Evolutionary conservation across 148 eudicot genomes (phyloP).

Genomic region (Talinum fruticosum): DNA sequence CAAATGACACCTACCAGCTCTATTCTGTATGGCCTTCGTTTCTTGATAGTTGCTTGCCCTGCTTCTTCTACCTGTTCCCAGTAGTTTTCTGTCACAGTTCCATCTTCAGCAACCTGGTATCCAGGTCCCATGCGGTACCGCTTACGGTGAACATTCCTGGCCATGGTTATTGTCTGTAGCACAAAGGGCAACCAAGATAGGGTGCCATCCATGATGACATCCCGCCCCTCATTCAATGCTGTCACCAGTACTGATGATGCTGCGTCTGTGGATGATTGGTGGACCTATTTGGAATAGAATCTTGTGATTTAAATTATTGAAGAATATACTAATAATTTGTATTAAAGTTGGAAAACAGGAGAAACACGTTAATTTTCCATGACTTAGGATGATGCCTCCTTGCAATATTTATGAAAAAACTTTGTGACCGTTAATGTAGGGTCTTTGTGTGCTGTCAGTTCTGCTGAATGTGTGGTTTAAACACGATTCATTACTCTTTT

Average conservation of each 20-base stretch:
- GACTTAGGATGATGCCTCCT: too few species aligned
- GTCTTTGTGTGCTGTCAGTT: background rate
- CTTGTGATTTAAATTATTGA: too few species aligned
- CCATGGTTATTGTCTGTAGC: slow-evolving; percentile 98
- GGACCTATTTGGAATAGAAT: too few species aligned
- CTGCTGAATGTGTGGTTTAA: too few species aligned
- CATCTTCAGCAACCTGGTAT: slow-evolving; percentile 66
- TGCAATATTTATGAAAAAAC: background rate
- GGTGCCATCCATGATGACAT: slow-evolving; percentile 98
- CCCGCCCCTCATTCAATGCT: slow-evolving; percentile 96
- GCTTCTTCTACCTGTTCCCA: slow-evolving; percentile 91
- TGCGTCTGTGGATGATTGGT: slow-evolving; percentile 97
- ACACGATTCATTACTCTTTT: background rate
- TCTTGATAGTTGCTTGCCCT: slow-evolving; percentile 43
- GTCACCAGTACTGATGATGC: slow-evolving; percentile 97
- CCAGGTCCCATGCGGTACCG: slow-evolving; percentile 97
- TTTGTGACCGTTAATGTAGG: background rate
- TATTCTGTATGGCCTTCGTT: slow-evolving; percentile 91
- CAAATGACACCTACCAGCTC: slow-evolving; percentile 98
- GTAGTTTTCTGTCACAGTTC: slow-evolving; percentile 72
- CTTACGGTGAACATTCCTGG: slow-evolving; percentile 90
- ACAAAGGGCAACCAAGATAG: slow-evolving; percentile 98
- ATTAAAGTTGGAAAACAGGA: too few species aligned
- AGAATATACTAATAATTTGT: too few species aligned
- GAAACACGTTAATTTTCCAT: too few species aligned